phyloP scores from a whole-genome alignment of 257 asterid genomes.

The Cordia subcordata region DNA sequence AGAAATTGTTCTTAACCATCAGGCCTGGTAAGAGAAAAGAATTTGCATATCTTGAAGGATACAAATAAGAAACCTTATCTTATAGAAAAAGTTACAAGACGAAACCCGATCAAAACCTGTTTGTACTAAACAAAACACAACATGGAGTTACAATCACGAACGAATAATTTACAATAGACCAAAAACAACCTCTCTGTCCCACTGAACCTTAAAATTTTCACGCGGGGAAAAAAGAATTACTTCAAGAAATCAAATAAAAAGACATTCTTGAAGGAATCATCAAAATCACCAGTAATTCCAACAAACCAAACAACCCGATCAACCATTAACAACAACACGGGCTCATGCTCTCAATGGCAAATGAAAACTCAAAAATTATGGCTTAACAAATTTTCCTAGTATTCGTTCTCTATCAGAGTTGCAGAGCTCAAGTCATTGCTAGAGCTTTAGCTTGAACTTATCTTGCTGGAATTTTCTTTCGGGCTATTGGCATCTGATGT shows the following conservation, averaged over 20 bases:
- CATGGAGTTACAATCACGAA: too few species aligned
- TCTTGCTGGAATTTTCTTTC: slow-evolving; percentile 26
- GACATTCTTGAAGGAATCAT: slow-evolving; percentile 51
- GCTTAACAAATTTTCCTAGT: background rate
- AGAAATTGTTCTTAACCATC: too few species aligned
- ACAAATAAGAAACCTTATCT: too few species aligned
- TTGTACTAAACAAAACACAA: too few species aligned
- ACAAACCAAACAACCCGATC: slow-evolving; percentile 9
- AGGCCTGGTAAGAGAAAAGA: too few species aligned
- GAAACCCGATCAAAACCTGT: too few species aligned
- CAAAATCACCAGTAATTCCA: slow-evolving; percentile 26
- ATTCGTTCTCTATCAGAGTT: slow-evolving; percentile 24
- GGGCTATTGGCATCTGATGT: slow-evolving; percentile 23
- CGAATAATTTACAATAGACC: background rate
- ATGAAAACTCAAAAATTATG: slow-evolving; percentile 4
- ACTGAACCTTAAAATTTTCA: slow-evolving; percentile 5
- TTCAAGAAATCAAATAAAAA: slow-evolving; percentile 44
- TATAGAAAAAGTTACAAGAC: too few species aligned
- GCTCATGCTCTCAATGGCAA: too few species aligned
- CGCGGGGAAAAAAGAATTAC: slow-evolving; percentile 10
- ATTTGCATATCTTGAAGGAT: too few species aligned
- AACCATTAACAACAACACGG: background rate
- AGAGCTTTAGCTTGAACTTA: slow-evolving; percentile 51
- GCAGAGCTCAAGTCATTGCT: slow-evolving; percentile 32
- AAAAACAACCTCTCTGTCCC: background rate